phyloP scores from a whole-genome alignment of 768 basidiomycete genomes.

The Boletus sp. region DNA sequence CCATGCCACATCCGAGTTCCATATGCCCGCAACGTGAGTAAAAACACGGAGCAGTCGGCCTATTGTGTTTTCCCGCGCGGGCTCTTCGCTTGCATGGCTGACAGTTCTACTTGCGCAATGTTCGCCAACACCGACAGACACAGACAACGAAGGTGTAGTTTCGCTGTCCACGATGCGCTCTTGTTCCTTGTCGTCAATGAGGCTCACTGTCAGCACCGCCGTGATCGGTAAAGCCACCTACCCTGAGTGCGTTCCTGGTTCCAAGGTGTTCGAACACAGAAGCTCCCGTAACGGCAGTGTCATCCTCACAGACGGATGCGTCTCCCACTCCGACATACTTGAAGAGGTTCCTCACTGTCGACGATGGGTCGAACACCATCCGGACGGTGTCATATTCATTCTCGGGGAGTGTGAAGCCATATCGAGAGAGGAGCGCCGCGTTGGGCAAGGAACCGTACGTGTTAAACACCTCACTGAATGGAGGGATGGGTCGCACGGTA shows the following conservation, averaged over 20 bases:
- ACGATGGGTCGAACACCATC: slow-evolving; percentile 26
- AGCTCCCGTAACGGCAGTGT: slow-evolving; percentile 19
- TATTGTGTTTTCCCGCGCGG: slow-evolving; percentile 14
- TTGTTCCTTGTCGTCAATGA: slow-evolving; percentile 24
- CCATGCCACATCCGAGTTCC: slow-evolving; percentile 25
- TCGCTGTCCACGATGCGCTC: slow-evolving; percentile 11
- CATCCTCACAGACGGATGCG: background rate
- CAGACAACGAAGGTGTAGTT: slow-evolving; percentile 1
- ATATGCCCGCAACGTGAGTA: slow-evolving; percentile 17
- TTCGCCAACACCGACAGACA: background rate
- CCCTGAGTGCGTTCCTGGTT: slow-evolving; percentile 29
- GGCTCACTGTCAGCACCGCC: slow-evolving; percentile 15
- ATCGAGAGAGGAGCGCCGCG: slow-evolving; percentile 60
- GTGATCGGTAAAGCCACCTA: slow-evolving; percentile 21
- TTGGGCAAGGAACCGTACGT: slow-evolving; percentile 71
- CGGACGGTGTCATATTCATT: slow-evolving; percentile 63
- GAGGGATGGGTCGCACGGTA: slow-evolving; percentile 46
- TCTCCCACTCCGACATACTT: slow-evolving; percentile 9
- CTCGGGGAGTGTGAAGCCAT: slow-evolving; percentile 72
- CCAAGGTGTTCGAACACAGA: slow-evolving; percentile 5
- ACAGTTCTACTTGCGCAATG: background rate
- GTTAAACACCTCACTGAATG: slow-evolving; percentile 65
- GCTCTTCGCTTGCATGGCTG: slow-evolving; percentile 4
- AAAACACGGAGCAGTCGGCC: slow-evolving; percentile 18
- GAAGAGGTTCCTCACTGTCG: slow-evolving; percentile 12